A percentile compares a stretch with the other conserved stretches of the same genome.
Conservation (phyloP, 768 basidiomycete species). For the Serendipita sp. region DNA sequence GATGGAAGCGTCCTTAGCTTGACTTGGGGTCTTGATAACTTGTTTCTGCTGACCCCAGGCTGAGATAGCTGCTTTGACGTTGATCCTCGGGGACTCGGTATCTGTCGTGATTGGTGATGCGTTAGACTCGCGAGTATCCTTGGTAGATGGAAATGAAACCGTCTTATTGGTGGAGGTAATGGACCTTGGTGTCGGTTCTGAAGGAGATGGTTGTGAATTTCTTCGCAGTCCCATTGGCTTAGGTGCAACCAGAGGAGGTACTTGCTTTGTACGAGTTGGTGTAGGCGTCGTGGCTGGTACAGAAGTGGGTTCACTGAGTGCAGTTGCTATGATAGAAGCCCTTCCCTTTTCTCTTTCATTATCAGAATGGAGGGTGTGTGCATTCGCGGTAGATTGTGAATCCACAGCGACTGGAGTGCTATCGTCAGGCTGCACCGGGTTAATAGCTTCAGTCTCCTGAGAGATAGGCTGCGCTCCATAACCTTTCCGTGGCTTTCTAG, state of each 20-base stretch:
- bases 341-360: neutral
- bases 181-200: neutral
- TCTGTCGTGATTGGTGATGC: neutral
- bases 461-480: neutral
- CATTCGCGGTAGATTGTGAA: no score
- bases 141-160: no score
- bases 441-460: no score
- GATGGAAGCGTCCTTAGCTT: neutral
- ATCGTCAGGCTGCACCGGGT: neutral
- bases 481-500: conserved; percentile 45
- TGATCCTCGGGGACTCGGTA: neutral
- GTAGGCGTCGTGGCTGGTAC: neutral
- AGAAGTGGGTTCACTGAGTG: neutral
- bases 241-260: neutral
- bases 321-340: neutral
- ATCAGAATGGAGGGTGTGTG: neutral
- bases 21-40: neutral
- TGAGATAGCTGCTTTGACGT: neutral
- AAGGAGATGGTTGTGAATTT: neutral
- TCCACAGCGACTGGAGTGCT: neutral
- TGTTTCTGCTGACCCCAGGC: neutral
- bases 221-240: neutral
- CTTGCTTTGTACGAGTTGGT: neutral
- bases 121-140: neutral
- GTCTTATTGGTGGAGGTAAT: no score